Evolutionary conservation across 23 red algal species (phyloP).

Genomic region (Agarophyton chilense): DNA sequence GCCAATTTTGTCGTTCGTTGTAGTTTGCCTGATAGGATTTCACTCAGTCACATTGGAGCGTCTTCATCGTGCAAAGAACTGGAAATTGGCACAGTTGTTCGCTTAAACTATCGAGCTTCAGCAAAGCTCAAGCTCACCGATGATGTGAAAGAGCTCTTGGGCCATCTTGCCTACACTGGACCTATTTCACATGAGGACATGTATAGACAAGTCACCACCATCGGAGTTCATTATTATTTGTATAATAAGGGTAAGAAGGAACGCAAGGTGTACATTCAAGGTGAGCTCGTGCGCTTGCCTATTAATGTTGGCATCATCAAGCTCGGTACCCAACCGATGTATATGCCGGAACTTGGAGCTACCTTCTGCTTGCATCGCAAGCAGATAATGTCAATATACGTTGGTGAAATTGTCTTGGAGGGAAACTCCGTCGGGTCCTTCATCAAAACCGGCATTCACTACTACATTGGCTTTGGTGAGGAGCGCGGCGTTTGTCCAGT

Average conservation of each 20-base stretch:
- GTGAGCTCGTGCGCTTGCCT: conserved; percentile 46
- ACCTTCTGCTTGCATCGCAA: conserved; percentile 36
- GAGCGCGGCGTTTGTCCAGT: conserved; percentile 49
- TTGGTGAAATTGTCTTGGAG: conserved; percentile 63
- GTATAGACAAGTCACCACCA: conserved; percentile 64
- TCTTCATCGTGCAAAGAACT: conserved; percentile 14
- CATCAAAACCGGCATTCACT: conserved; percentile 62
- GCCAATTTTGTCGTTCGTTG: conserved; percentile 55
- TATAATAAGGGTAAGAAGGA: conserved; percentile 78
- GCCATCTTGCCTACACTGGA: conserved; percentile 63
- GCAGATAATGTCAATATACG: conserved; percentile 66
- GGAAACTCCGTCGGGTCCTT: conserved; percentile 59
- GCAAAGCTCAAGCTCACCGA: conserved; percentile 71
- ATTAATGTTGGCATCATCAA: conserved; percentile 58
- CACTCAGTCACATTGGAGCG: conserved; percentile 30
- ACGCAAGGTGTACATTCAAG: conserved; percentile 61
- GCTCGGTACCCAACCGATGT: conserved; percentile 63
- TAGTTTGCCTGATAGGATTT: background rate
- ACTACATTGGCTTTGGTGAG: conserved; percentile 73
- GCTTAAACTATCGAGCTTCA: conserved; percentile 48
- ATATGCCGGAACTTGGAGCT: conserved; percentile 36
- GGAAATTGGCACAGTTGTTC: conserved; percentile 59
- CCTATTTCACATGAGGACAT: conserved; percentile 65
- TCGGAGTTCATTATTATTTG: conserved; percentile 70
- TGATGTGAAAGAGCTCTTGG: conserved; percentile 62